Conservation (phyloP, 2,329 filamentous ascomycete genomes). For the Fusarium ambrosium region DNA sequence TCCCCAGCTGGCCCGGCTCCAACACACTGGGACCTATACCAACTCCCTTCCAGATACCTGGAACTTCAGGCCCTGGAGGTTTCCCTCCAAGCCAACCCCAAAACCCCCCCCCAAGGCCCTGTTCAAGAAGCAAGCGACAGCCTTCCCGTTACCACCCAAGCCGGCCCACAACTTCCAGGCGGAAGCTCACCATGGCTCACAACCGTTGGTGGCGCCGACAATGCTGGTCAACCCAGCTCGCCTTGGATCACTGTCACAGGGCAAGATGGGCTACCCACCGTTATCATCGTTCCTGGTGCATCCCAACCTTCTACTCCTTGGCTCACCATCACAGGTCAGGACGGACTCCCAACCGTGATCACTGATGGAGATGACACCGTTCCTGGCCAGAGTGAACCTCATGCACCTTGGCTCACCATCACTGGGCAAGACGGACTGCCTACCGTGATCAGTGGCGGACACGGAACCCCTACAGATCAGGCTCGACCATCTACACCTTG, state of each 20-base stretch:
- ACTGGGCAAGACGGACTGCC: slow-evolving; percentile 27
- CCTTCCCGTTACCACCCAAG: slow-evolving; percentile 36
- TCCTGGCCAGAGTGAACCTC: background rate
- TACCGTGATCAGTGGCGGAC: slow-evolving; percentile 36
- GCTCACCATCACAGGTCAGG: slow-evolving; percentile 3
- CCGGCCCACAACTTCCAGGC: slow-evolving; percentile 27
- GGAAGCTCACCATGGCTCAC: slow-evolving; percentile 32
- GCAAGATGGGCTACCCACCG: slow-evolving; percentile 43
- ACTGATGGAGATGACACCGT: background rate
- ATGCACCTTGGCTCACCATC: background rate
- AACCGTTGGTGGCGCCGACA: slow-evolving; percentile 18
- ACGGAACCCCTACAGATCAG: slow-evolving; percentile 14
- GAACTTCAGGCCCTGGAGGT: slow-evolving; percentile 23
- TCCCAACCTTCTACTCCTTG: slow-evolving; percentile 3
- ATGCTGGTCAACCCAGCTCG: slow-evolving; percentile 19
- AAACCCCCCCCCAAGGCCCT: slow-evolving; percentile 23
- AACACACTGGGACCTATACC: slow-evolving; percentile 29
- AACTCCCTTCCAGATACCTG: slow-evolving; percentile 29
- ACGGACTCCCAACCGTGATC: slow-evolving; percentile 16
- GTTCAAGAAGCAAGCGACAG: slow-evolving; percentile 36
- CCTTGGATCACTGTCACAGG: slow-evolving; percentile 36
- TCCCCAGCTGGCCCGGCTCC: slow-evolving; percentile 25
- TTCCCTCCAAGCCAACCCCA: slow-evolving; percentile 22
- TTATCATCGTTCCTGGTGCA: slow-evolving; percentile 32
- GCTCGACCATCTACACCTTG: slow-evolving; percentile 4